Base-by-base conservation (phyloP, 805 yeast species). In the Saturnispora diversa region DNA sequence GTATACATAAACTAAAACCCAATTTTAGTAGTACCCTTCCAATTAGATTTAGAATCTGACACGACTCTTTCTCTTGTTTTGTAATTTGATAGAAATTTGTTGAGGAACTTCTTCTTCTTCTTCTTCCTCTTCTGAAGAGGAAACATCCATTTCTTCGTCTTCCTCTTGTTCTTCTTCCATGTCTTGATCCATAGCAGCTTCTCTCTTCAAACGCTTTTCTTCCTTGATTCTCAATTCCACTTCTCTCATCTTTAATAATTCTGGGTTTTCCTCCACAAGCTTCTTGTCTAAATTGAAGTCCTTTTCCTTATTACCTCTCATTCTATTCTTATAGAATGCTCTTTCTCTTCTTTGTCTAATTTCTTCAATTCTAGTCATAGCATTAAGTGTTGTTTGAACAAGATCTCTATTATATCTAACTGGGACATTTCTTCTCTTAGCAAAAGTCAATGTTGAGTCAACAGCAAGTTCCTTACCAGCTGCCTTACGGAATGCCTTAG, bases 401-500 rank as follows among this genome's bases (percentile, higher is more conserved):
- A 92, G 73, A 57, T 92, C 97, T 70, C 98, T 79, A 70, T 92
- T 90, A 66, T 92, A 92, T 65, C 98, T 78, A 35, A 92, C 97
- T 36, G 98, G 98, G 34, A 92, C 92, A 61, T 92, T 88, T 72
- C 98, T 84, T 69, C 97, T 85, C 51, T 94, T 88, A 44, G 95
- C 95, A 64, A 92, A 92, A 1, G 97, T 84, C 56, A 92, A 74
- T 4, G 98, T 88, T 5, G 95, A 83, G 59, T 92, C 98, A 44
- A 92, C 97, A 19, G 94, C 96, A 72, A 92, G 75, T 62, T 92
- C 98, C 64, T 92, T 92, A 56, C 98, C 98, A 33, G 97, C 97
- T 47, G 97, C 94, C 64, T 92, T 92, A 69, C 98, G 79, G 75
- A 92, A 92, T 1, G 98, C 97, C 65, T 92, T 92, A 42, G 98